Base-by-base conservation (phyloP, 2,329 filamentous ascomycete genomes). In the Ceratocystis smalleyi region DNA sequence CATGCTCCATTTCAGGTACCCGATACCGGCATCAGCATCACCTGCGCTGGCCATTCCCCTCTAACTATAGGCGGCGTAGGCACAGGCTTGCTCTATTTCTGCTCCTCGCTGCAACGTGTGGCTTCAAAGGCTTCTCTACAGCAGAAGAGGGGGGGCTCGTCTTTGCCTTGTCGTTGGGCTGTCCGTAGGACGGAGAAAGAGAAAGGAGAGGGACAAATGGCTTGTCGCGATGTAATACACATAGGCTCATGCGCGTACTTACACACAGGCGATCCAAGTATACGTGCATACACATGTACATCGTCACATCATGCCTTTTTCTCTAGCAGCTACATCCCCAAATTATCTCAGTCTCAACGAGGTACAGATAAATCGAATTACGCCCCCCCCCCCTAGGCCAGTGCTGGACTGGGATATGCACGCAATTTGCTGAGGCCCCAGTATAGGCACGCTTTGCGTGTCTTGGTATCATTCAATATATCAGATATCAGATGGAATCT, bases 401-500 rank as follows among this genome's bases (percentile, higher is more conserved):
- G 54, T 27, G 2, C 54, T 8, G 17, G 54, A 1, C 54, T 22
- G 27, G 15, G 5, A 57, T 57, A 35, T 19, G 35, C 35, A 35
- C 54, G 17, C 27, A 32, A 35, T 35, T 17, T 15, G 27, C 27
- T 4, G n/a, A 27, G 54, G 30, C 54, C 30, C 15, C 12, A 40
- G 35, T 15, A 12, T 15, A 40, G 8, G 32, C 47, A 49, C 7
- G 22, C 27, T 35, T 30, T 55, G 8, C 3, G 4, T 51, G 54
- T 57, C 54, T 57, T 32, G 17, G 54, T 57, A 22, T 57, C 27
- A 57, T n/a, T 32, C 54, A 35, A 57, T 57, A 47, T 40, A 40
- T 40, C 35, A 40, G 35, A 57, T 57, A 57, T 57, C 54, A 57
- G 54, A 57, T 57, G 54, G n/a, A 57, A 15, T 30, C 27, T 57